Evolutionary conservation across 2,329 filamentous ascomycete genomes (phyloP), one percentile per base, ranked within the genome.

Genomic region (Ustulina deusta): DNA sequence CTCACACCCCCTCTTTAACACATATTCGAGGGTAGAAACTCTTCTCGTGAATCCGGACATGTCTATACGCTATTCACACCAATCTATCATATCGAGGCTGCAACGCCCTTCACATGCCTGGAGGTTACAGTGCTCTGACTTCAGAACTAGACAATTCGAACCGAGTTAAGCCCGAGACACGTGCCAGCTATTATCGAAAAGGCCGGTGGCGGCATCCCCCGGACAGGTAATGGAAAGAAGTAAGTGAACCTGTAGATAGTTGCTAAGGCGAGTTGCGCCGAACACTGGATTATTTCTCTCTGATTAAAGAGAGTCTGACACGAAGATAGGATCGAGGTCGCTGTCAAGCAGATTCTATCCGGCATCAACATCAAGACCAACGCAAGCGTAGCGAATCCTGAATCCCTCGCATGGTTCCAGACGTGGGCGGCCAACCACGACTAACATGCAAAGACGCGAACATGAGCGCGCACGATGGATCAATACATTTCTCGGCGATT

Each of bases 151-250:
- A 86, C 87, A 4, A 88, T 98, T 61, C 89, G 90, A 73, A 87
- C 85, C 70, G 93, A 97, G 79, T 82, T 98, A 67, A 97, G 93
- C 74, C 92, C 93, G 4, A 87, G 96, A 61, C 96, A 99, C 82
- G 94, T 98, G 0, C 95, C 95, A 0, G 91, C 89, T 0, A 83
- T 97, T 0, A 85, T 98, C 20, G 93, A 94, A 72, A 90, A 92
- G 78, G 94, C 92, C 69, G 89, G 81, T 1, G 84, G 90, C 0
- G 94, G 95, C 42, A 96, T 99, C 20, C 96, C 95, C 0, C 90
- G 94, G 72, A 98, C 96, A 17, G 90, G 90, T 2, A 99, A 99
- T 76, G 95, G 95, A 61, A 99, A 99, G 84, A 99, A 98, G 89
- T 92, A 80, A 82, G 89, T 86, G 52, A 15, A 58, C 1, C 9